Evolutionary conservation across 176 grass and related monocot species (phyloP).

Genomic region (Saccharum spontaneum): DNA sequence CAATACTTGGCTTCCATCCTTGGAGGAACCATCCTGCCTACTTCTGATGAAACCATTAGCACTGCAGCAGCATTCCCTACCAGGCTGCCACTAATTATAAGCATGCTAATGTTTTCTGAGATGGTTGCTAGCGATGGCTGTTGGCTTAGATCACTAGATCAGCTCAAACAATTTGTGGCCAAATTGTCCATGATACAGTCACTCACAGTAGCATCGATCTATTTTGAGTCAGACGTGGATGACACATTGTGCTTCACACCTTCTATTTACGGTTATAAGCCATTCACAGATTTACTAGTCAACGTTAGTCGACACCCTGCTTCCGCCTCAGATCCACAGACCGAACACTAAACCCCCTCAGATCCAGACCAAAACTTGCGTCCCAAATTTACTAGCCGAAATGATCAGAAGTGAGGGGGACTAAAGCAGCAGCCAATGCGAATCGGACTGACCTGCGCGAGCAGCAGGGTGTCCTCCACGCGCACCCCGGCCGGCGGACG

Average conservation of each 20-base stretch:
- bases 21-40: neutral
- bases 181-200: neutral
- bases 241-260: neutral
- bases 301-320: slow-evolving; percentile 22
- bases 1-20: neutral
- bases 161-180: neutral
- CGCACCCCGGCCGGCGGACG: slow-evolving; percentile 42
- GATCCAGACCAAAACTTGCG: slow-evolving; percentile 20
- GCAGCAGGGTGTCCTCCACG: slow-evolving; percentile 55
- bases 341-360: neutral
- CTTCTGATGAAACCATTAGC: neutral
- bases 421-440: neutral
- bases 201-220: neutral
- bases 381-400: slow-evolving; percentile 1
- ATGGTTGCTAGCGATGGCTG: neutral
- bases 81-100: neutral
- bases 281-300: slow-evolving; percentile 1
- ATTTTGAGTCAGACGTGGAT: neutral
- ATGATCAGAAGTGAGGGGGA: neutral
- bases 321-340: slow-evolving; percentile 21
- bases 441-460: slow-evolving; percentile 56
- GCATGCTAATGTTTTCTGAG: neutral
- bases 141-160: slow-evolving; percentile 3
- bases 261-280: neutral
- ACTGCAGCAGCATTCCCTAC: neutral